Percentiles rank a stretch among this genome's conserved stretches.
These are phyloP conservation scores for Penicillium italicum DNA, from an alignment of 2,329 filamentous ascomycete species.

Conservation along the genomic window DNA sequence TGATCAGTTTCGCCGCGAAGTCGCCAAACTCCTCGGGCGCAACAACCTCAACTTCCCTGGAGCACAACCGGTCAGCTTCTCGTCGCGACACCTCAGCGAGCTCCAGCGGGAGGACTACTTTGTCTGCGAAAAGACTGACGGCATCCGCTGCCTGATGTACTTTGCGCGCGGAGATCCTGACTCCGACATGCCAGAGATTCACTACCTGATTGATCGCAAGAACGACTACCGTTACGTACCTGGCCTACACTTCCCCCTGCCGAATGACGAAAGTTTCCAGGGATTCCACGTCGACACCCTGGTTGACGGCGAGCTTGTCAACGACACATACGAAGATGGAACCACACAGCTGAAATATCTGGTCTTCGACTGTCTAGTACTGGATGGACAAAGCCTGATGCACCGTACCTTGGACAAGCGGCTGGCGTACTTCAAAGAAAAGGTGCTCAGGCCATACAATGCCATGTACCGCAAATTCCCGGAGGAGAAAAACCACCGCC, in stretches of 20 bases:
- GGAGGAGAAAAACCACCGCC: slow-evolving; percentile 64
- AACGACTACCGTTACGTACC: slow-evolving; percentile 93
- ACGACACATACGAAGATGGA: slow-evolving; percentile 70
- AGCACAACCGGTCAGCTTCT: slow-evolving; percentile 92
- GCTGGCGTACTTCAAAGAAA: slow-evolving; percentile 77
- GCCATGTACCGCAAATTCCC: slow-evolving; percentile 69
- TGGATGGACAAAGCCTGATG: slow-evolving; percentile 74
- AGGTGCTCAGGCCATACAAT: slow-evolving; percentile 75
- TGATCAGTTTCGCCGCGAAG: slow-evolving; percentile 63
- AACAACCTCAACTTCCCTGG: slow-evolving; percentile 71
- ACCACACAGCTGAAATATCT: slow-evolving; percentile 72
- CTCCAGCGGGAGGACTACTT: slow-evolving; percentile 85
- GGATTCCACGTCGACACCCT: slow-evolving; percentile 76
- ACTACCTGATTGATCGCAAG: slow-evolving; percentile 95
- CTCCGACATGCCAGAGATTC: slow-evolving; percentile 64
- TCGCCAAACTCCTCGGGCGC: slow-evolving; percentile 71
- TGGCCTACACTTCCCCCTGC: slow-evolving; percentile 75
- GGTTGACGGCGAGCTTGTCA: slow-evolving; percentile 88
- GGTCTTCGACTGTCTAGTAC: slow-evolving; percentile 86
- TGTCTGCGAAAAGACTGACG: slow-evolving; percentile 97
- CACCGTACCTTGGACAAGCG: slow-evolving; percentile 81
- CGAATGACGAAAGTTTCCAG: slow-evolving; percentile 55
- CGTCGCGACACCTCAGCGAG: slow-evolving; percentile 75
- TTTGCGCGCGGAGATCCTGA: slow-evolving; percentile 56
- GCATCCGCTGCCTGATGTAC: slow-evolving; percentile 92